Evolutionary conservation across 768 basidiomycete genomes (phyloP).

Genomic region (Tylopilus sp.): DNA sequence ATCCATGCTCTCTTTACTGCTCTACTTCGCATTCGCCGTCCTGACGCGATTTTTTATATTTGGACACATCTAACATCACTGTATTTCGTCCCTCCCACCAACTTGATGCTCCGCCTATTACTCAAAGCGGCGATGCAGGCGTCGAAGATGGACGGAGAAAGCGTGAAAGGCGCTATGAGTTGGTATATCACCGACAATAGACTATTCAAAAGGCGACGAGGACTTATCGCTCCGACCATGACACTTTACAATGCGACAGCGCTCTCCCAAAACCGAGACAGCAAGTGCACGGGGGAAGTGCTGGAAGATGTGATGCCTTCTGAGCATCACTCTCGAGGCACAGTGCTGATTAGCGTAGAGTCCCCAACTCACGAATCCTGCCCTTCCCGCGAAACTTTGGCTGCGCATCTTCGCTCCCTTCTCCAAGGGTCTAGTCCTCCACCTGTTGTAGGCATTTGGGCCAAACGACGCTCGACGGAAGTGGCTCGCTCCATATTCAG

Average conservation of each 20-base stretch:
- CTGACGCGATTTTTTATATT: conserved; percentile 59
- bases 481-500: conserved; percentile 51
- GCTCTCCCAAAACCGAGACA: neutral
- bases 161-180: conserved; percentile 45
- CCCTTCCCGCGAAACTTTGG: conserved; percentile 9
- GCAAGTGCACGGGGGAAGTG: neutral
- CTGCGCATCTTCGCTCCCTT: conserved; percentile 8
- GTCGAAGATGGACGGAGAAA: conserved; percentile 46
- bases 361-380: neutral
- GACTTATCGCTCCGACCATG: conserved; percentile 14
- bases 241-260: neutral
- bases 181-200: conserved; percentile 23
- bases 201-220: conserved; percentile 15
- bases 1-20: conserved; percentile 46
- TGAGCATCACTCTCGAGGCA: neutral
- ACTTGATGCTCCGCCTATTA: conserved; percentile 54
- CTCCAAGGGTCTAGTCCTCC: conserved; percentile 24
- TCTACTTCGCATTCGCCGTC: conserved; percentile 50
- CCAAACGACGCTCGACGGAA: conserved; percentile 42
- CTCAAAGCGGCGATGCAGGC: conserved; percentile 59
- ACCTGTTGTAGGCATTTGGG: conserved; percentile 43
- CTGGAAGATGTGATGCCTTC: neutral
- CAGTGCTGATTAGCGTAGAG: neutral
- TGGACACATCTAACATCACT: conserved; percentile 65
- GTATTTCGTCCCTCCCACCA: conserved; percentile 56